Conservation (phyloP, 108 stramenopile genomes). For the Mayamaea pseudoterrestris region DNA sequence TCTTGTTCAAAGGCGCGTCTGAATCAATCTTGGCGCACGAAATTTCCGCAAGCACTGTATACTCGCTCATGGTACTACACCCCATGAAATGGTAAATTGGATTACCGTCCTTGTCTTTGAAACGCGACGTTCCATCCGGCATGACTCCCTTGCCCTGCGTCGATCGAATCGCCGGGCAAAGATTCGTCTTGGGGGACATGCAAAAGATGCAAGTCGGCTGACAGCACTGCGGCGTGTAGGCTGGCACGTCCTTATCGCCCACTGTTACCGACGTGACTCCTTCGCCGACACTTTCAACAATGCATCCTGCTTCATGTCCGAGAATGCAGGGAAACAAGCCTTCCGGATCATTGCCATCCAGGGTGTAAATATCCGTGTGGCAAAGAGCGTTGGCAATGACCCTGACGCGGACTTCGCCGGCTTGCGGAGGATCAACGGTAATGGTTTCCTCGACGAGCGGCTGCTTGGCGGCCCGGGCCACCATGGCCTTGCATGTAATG, state of each 20-base stretch:
- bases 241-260: slow-evolving; percentile 74
- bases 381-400: slow-evolving; percentile 88
- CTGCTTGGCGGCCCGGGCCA: slow-evolving; percentile 63
- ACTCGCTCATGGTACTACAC: slow-evolving; percentile 89
- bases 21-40: slow-evolving; percentile 69
- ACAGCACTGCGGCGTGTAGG: slow-evolving; percentile 32
- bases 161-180: slow-evolving; percentile 73
- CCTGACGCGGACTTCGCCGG: slow-evolving; percentile 72
- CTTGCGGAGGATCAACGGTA: slow-evolving; percentile 81
- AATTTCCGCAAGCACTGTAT: slow-evolving; percentile 84
- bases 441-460: slow-evolving; percentile 72
- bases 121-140: slow-evolving; percentile 80
- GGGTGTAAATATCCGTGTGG: slow-evolving; percentile 87
- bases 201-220: slow-evolving; percentile 73
- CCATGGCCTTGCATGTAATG: slow-evolving; percentile 82
- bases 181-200: slow-evolving; percentile 74
- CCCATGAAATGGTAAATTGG: slow-evolving; percentile 95
- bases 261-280: slow-evolving; percentile 80
- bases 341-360: slow-evolving; percentile 86
- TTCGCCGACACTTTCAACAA: slow-evolving; percentile 83
- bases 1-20: slow-evolving; percentile 65
- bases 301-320: slow-evolving; percentile 67
- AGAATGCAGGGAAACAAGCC: slow-evolving; percentile 84
- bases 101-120: slow-evolving; percentile 74
- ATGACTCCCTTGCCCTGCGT: slow-evolving; percentile 85